Percentiles rank a stretch among this genome's conserved stretches.
phyloP scores from a whole-genome alignment of 495 filamentous ascomycete species.

The Pseudomonodictys pantanalensis region DNA sequence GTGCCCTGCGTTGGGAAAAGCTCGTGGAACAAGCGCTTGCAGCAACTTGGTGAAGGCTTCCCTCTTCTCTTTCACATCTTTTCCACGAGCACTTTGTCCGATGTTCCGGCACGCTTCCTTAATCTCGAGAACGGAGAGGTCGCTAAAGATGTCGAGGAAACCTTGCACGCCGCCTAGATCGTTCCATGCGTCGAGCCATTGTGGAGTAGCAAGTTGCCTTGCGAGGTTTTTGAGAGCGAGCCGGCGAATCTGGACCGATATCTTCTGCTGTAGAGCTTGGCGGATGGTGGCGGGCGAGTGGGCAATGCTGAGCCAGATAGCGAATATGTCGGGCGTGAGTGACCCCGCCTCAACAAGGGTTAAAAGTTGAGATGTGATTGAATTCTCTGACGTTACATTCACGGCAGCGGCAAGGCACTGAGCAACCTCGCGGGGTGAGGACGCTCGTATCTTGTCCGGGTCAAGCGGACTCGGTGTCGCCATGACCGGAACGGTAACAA shows the following conservation, averaged over 20 bases:
- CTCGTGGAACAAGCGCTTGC: background rate
- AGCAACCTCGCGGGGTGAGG: background rate
- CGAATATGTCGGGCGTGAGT: constrained; percentile 11
- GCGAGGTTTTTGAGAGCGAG: constrained; percentile 6
- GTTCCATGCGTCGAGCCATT: constrained; percentile 19
- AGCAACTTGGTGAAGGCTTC: constrained; percentile 9
- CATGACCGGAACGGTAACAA: too few species aligned
- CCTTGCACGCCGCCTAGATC: constrained; percentile 10
- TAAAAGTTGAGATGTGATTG: constrained; percentile 2
- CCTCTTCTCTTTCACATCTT: constrained; percentile 14
- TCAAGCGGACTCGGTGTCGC: too few species aligned
- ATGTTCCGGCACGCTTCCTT: background rate
- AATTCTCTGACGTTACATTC: background rate
- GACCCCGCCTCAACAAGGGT: constrained; percentile 10
- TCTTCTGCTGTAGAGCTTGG: constrained; percentile 13
- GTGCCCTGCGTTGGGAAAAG: background rate
- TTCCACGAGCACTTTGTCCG: background rate
- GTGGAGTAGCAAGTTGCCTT: constrained; percentile 5
- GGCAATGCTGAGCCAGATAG: constrained; percentile 16
- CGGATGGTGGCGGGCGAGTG: background rate
- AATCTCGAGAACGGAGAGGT: constrained; percentile 23
- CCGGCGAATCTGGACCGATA: constrained; percentile 16
- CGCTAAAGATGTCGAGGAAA: background rate
- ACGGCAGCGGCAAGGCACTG: background rate
- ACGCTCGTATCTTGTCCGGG: background rate